Base-by-base conservation (phyloP, 2,329 filamentous ascomycete species). In the Ophiognomonia clavigignenti-juglandacearum region DNA sequence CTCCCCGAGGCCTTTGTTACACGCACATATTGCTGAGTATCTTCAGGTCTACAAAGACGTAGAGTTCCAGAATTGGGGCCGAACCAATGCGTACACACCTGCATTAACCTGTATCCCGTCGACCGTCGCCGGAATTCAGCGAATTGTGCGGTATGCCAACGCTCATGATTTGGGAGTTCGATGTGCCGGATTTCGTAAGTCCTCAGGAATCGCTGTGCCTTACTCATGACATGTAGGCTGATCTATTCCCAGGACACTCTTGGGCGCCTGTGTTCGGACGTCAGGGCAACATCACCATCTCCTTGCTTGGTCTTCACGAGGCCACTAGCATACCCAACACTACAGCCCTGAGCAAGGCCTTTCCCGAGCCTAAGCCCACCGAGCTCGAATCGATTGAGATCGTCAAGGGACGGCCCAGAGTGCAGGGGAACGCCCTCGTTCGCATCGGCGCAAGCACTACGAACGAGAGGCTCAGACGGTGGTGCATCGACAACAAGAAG, bases 381-480 rank as follows among this genome's bases (percentile, higher is more conserved):
- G 68, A 71, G 31, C 58, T 72, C n/a, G 66, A 69, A 50, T 61
- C 56, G 6, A 70, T 71, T 48, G 59, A 68, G 32, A 50, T 69
- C 23, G 57, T 62, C 27, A 47, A 59, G 1, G 57, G 50, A 2
- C 54, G 57, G 5, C 55, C 54, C 5, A 56, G 55, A 2, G 56
- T 59, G 14, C 62, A 66, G 41, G 56, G 56, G 9, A 59, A 57
- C 27, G 45, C 60, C 19, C 61, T 71, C 14, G 66, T 66, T 26
- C 61, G 69, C 39, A 58, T 74, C 16, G 71, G 72, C 4, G 66
- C 61, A 11, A 63, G 64, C 4, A 68, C 70, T 2, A 73, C 71
- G 1, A 72, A 71, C 51, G 70, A 75, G 53, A 64, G 70, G 31
- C 65, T 75, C 32, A 59, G 71, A 19, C 60, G 67, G 23, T 75